Base-by-base conservation (phyloP, 2,329 filamentous ascomycete genomes). In the Ceratocystiopsis minuta region DNA sequence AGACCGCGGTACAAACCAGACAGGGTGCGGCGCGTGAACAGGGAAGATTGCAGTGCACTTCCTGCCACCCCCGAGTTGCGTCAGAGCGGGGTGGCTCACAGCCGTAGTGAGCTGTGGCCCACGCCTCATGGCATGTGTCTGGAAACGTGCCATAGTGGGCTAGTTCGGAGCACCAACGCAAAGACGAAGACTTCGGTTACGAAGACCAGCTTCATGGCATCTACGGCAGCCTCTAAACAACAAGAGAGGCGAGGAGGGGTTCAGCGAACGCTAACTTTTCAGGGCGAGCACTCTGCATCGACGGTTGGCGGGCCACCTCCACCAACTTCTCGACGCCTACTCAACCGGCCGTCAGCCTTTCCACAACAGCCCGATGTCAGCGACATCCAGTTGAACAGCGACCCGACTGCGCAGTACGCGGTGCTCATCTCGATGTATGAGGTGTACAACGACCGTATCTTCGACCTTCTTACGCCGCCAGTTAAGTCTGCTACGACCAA, bases 371-470 rank as follows among this genome's bases (percentile, higher is more conserved):
- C 88, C 10, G 77, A 86, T 48, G 74, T 94, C 41, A 75, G 76
- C 57, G 67, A 77, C 40, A 65, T 93, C 36, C 63, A 69, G 5
- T 67, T 92, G 0, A 67, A 74, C 0, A 65, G 75, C 38, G 80
- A 87, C 47, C 65, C 68, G 1, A 70, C 71, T 16, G 74, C 79
- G 42, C 84, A 94, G 51, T 95, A 95, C 52, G 80, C 81, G 5
- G 76, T 98, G 42, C 65, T 98, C 12, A 70, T 98, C 17, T 94
- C 86, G 42, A 98, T 98, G 87, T 96, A 96, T 59, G 90, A 98
- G 58, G 88, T 98, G 1, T 95, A 98, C 64, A 98, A 98, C 55
- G 88, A 98, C 60, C 78, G 87, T 33, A 96, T 98, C 50, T 96
- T 92, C 57, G 90, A 98, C 53, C 74, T 98, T 0, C 66, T 98